These are phyloP conservation scores for Aspergillus intermedius DNA, from an alignment of 2,329 filamentous ascomycete species.

Conservation along the genomic window DNA sequence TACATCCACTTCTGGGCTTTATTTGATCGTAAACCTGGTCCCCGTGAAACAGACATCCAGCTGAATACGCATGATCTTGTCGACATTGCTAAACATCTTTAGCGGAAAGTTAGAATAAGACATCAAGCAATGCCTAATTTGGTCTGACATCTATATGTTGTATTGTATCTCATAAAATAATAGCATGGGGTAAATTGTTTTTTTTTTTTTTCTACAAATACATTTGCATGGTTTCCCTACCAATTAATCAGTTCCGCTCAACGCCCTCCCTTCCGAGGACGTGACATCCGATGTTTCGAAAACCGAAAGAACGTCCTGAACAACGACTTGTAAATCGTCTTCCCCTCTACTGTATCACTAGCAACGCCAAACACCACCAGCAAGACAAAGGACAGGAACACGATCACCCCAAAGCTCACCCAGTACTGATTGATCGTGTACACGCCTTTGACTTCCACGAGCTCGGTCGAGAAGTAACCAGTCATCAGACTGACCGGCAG, in stretches of 20 bases:
- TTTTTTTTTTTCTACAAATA: no score
- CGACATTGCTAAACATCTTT: no score
- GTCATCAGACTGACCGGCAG: slow-evolving; percentile 70
- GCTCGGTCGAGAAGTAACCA: slow-evolving; percentile 64
- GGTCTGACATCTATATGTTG: no score
- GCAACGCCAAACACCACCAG: slow-evolving; percentile 53
- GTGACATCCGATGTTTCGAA: slow-evolving; percentile 23
- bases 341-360: slow-evolving; percentile 54
- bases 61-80: no score
- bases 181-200: no score
- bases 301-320: slow-evolving; percentile 29
- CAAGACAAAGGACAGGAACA: slow-evolving; percentile 52
- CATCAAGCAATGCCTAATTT: no score
- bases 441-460: slow-evolving; percentile 48
- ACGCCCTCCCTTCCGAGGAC: slow-evolving; percentile 2
- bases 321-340: slow-evolving; percentile 45
- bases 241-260: not conserved
- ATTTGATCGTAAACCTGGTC: no score
- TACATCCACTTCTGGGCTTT: no score
- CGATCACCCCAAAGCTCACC: slow-evolving; percentile 59
- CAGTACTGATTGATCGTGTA: slow-evolving; percentile 62
- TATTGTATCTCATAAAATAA: no score
- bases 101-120: no score
- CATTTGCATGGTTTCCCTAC: not conserved
- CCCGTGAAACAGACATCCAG: no score